Evolutionary conservation across 768 basidiomycete species (phyloP).

Genomic region (Chalciporus piperatus): DNA sequence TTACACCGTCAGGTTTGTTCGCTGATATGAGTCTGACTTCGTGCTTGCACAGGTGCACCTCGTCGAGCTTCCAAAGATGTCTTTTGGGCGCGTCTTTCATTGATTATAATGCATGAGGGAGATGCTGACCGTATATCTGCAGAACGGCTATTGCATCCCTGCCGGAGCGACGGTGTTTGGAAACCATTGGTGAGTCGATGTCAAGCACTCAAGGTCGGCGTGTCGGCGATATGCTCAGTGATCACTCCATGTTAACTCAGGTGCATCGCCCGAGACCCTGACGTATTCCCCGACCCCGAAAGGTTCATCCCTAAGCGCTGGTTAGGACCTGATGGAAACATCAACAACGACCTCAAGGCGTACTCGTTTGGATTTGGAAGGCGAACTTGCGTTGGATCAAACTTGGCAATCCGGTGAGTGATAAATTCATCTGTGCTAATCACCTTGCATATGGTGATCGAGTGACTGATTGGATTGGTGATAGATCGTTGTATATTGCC

Average conservation of each 20-base stretch:
- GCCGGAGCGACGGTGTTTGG: slow-evolving; percentile 34
- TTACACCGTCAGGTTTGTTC: too few relatives aligned
- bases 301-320: slow-evolving; percentile 56
- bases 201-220: not conserved
- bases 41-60: slow-evolving; percentile 15
- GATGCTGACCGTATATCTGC: not conserved
- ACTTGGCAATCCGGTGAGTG: slow-evolving; percentile 23
- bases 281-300: slow-evolving; percentile 38
- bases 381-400: slow-evolving; percentile 23
- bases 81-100: slow-evolving; percentile 18
- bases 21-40: too few relatives aligned
- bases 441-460: too few relatives aligned
- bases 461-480: not conserved
- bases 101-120: not conserved
- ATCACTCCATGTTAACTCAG: slow-evolving; percentile 1
- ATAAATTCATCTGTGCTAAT: too few relatives aligned
- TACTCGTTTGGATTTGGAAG: slow-evolving; percentile 58
- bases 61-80: slow-evolving; percentile 26
- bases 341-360: slow-evolving; percentile 49
- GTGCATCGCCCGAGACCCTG: slow-evolving; percentile 24
- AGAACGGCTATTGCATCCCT: slow-evolving; percentile 36
- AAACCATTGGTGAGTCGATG: slow-evolving; percentile 25
- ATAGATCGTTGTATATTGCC: slow-evolving; percentile 62
- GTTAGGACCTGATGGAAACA: slow-evolving; percentile 40
- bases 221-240: too few relatives aligned